Percentiles rank a stretch among this genome's conserved stretches.
These are phyloP conservation scores for Phytophthora colocasiae DNA, from an alignment of 352 stramenopile species.

Conservation along the genomic window DNA sequence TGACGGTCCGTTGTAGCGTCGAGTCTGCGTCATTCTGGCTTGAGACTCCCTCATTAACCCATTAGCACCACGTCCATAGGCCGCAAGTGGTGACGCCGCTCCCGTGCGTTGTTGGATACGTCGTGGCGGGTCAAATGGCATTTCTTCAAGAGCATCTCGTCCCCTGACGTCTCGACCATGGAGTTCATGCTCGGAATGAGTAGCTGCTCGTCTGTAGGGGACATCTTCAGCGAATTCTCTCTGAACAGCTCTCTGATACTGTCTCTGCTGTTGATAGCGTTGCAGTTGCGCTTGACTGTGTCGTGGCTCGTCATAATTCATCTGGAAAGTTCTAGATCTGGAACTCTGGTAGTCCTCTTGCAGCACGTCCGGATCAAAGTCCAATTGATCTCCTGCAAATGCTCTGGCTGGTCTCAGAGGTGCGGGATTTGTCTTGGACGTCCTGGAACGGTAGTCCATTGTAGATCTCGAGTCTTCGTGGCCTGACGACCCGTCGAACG, in stretches of 20 bases:
- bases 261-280: conserved; percentile 47
- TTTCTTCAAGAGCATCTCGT: conserved; percentile 7
- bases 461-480: conserved; percentile 3
- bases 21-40: conserved; percentile 9
- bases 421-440: not conserved
- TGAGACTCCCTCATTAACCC: conserved; percentile 10
- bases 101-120: conserved; percentile 49
- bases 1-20: conserved; percentile 16
- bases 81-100: conserved; percentile 14
- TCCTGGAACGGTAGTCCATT: conserved; percentile 18
- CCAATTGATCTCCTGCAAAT: conserved; percentile 14
- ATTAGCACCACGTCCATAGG: conserved; percentile 27
- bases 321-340: conserved; percentile 25
- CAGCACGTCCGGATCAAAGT: conserved; percentile 8
- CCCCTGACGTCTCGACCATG: conserved; percentile 31
- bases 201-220: conserved; percentile 28
- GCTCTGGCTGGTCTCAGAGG: not conserved
- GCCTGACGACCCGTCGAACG: conserved; percentile 17
- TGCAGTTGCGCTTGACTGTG: conserved; percentile 46
- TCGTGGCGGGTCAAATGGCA: conserved; percentile 25
- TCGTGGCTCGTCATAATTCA: conserved; percentile 40
- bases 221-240: conserved; percentile 27
- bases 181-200: conserved; percentile 21
- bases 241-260: conserved; percentile 38
- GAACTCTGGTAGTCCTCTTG: conserved; percentile 18